These are phyloP conservation scores for Daedaleopsis nitida DNA, from an alignment of 768 basidiomycete genomes.

Conservation along the genomic window DNA sequence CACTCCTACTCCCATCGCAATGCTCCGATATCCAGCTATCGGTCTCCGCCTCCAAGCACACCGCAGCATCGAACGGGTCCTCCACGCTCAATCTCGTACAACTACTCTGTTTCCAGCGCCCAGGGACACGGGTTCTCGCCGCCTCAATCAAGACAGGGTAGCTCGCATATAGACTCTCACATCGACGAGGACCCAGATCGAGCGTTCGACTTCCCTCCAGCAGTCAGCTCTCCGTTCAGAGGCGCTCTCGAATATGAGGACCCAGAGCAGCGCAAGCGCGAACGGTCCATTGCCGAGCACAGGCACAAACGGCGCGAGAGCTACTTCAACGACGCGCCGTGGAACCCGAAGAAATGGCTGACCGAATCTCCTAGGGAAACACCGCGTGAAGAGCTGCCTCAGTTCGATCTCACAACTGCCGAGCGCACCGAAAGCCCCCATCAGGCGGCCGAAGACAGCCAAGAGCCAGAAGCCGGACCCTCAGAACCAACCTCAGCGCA, in stretches of 20 bases:
- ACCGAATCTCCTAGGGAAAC: constrained; percentile 21
- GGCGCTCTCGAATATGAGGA: constrained; percentile 56
- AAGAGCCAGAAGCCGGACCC: constrained; percentile 6
- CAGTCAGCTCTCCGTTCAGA: constrained; percentile 53
- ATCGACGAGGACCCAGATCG: constrained; percentile 38
- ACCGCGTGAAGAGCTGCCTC: constrained; percentile 16
- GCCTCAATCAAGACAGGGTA: constrained; percentile 19
- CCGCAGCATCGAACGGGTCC: constrained; percentile 73
- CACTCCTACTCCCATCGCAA: constrained; percentile 6
- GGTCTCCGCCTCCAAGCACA: constrained; percentile 33
- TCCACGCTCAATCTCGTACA: constrained; percentile 71
- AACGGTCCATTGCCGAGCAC: constrained; percentile 46
- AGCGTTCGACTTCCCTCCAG: constrained; percentile 36
- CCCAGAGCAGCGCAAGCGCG: constrained; percentile 38
- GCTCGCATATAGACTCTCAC: constrained; percentile 32
- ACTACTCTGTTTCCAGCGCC: constrained; percentile 54
- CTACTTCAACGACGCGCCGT: constrained; percentile 49
- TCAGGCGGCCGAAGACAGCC: constrained; percentile 5
- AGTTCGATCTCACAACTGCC: constrained; percentile 4
- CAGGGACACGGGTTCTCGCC: constrained; percentile 28
- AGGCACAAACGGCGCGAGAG: constrained; percentile 57
- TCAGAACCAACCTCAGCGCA: constrained; percentile 1
- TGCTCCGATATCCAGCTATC: constrained; percentile 13
- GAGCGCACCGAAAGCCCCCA: constrained; percentile 10
- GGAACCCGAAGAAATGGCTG: constrained; percentile 56